Evolutionary conservation across 176 grass and related monocot species (phyloP).

Genomic region (Pontederia crassipes): DNA sequence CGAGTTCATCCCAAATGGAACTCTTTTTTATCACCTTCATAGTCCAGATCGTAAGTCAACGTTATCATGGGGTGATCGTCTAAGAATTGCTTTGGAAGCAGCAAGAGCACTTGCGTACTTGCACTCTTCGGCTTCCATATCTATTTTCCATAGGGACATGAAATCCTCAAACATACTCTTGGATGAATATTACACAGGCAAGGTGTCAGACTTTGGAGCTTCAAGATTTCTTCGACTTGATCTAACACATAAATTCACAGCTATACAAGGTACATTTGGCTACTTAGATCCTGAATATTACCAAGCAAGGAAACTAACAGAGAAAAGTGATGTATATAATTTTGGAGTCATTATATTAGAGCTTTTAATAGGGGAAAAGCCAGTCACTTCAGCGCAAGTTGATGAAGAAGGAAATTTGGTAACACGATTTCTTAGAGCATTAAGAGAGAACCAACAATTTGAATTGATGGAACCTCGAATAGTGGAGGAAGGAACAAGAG

Average conservation of each 20-base stretch:
- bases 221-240: slow-evolving; percentile 28
- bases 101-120: slow-evolving; percentile 12
- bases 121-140: background rate
- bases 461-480: background rate
- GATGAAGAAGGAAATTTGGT: background rate
- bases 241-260: slow-evolving; percentile 5
- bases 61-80: too few relatives aligned
- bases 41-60: background rate
- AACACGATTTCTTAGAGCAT: background rate
- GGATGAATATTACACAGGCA: background rate
- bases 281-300: too few relatives aligned
- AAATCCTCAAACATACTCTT: too few relatives aligned
- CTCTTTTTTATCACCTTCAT: slow-evolving; percentile 2
- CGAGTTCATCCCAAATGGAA: too few relatives aligned
- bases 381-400: background rate
- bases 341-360: slow-evolving; percentile 21
- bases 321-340: too few relatives aligned
- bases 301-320: too few relatives aligned
- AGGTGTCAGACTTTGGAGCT: slow-evolving; percentile 19
- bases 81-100: slow-evolving; percentile 14
- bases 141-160: too few relatives aligned
- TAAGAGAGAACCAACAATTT: slow-evolving; percentile 1
- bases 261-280: too few relatives aligned
- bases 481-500: background rate
- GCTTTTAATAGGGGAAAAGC: background rate